phyloP scores from a whole-genome alignment of 108 stramenopile species.

The Cyclotella baltica region DNA sequence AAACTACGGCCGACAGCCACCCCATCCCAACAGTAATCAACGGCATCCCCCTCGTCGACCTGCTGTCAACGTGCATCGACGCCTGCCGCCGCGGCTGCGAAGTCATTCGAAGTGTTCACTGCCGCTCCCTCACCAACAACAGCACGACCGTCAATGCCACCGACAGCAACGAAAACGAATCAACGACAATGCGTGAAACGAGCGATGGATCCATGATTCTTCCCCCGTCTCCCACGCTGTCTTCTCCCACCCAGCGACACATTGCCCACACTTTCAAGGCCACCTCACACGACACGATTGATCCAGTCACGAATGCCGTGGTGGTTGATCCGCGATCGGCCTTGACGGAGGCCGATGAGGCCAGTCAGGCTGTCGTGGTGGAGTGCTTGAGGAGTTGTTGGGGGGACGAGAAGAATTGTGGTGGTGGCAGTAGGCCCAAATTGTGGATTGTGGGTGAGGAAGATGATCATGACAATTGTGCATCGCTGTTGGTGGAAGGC shows the following conservation, averaged over 20 bases:
- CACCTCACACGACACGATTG: conserved; percentile 12
- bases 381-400: conserved; percentile 38
- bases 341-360: conserved; percentile 57
- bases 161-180: background rate
- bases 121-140: background rate
- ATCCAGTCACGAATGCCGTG: conserved; percentile 16
- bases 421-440: conserved; percentile 1
- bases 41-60: conserved; percentile 55
- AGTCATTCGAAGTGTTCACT: conserved; percentile 59
- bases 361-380: conserved; percentile 47
- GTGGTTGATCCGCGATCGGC: conserved; percentile 57
- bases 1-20: background rate
- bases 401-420: conserved; percentile 17
- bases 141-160: background rate
- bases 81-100: conserved; percentile 72
- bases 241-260: background rate
- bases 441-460: conserved; percentile 52
- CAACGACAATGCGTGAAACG: background rate
- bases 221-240: background rate
- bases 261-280: conserved; percentile 17
- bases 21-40: conserved; percentile 15
- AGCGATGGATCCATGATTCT: background rate
- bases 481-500: background rate
- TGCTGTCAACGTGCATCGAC: conserved; percentile 74
- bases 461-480: conserved; percentile 37